Evolutionary conservation across 768 basidiomycete species (phyloP).

Genomic region (Roridomyces roridus): DNA sequence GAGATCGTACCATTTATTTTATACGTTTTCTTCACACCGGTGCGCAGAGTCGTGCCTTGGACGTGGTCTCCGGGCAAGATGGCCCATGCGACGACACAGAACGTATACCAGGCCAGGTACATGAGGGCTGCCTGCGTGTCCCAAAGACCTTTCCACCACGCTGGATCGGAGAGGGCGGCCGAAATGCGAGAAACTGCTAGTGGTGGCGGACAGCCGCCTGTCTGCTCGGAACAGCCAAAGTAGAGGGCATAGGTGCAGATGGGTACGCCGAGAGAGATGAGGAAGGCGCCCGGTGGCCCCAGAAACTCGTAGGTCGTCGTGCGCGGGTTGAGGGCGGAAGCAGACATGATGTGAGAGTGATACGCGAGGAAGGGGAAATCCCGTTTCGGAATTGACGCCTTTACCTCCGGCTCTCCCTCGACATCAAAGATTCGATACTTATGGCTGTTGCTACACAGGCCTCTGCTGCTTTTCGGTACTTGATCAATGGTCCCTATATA

Average conservation of each 20-base stretch:
- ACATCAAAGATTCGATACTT: too few species aligned
- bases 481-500: conserved; percentile 7
- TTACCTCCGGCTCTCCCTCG: too few species aligned
- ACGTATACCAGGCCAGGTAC: conserved; percentile 93
- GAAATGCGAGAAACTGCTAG: conserved; percentile 51
- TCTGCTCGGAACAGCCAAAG: conserved; percentile 75
- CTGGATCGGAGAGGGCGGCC: conserved; percentile 49
- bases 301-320: conserved; percentile 82
- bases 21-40: conserved; percentile 80
- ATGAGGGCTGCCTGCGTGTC: conserved; percentile 77
- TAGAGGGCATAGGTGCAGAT: conserved; percentile 74
- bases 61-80: conserved; percentile 78
- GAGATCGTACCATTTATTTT: conserved; percentile 93
- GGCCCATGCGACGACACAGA: conserved; percentile 81
- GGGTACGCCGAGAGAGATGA: conserved; percentile 76
- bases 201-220: conserved; percentile 73
- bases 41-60: conserved; percentile 72
- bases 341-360: conserved; percentile 15
- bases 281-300: conserved; percentile 78
- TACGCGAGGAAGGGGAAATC: neutral
- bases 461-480: conserved; percentile 13
- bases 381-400: conserved; percentile 24
- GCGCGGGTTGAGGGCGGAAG: conserved; percentile 61
- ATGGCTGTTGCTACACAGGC: conserved; percentile 35
- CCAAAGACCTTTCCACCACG: conserved; percentile 82